Evolutionary conservation across 164 flowering plant genomes (phyloP), one percentile per base, ranked within the genome.

Genomic region (Platanus orientalis): DNA sequence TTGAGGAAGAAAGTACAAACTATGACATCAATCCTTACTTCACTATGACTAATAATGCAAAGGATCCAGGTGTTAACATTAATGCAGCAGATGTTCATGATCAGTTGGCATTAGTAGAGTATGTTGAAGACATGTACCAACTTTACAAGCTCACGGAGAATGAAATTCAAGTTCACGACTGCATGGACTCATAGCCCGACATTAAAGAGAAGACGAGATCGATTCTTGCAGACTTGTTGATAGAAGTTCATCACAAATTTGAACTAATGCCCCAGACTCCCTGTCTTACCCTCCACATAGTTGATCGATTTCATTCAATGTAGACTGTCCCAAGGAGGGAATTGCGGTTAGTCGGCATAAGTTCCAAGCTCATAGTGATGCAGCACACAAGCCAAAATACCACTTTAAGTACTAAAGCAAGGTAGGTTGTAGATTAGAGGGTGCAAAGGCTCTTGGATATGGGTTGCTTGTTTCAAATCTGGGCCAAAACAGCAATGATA

Each of bases 201-300:
- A 79, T 95, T 14, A 92, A 82, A 64, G 80, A 71, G 55, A 84
- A 72, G 69, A 89, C 89, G 96, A 81, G 99, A 49, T 79, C 89
- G 0, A 95, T 95, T 45, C 78, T 95, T 28, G 75, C 84, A n/a
- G 97, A 95, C 47, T 95, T 97, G 99, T 54, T 95, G 76, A 75
- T 89, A 2, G 97, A 95, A 61, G 96, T 92, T 11, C 97, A 95
- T 50, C 49, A 68, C 58, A 89, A 82, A 64, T 95, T 92, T 64
- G 97, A 89, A 42, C 89, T 95, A 0, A 79, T 75, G 39, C 87
- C 83, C 0, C 97, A 95, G 62, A 82, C 97, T 21, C 84, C 92
- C 4, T 89, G 88, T 71, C 92, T 95, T 39, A 85, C 96, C 21
- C 66, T 89, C 74, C 81, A 89, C 64, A 83, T 94, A 6, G 67